Evolutionary conservation across 257 asterid species (phyloP).

Genomic region (Solanum appendiculatum): DNA sequence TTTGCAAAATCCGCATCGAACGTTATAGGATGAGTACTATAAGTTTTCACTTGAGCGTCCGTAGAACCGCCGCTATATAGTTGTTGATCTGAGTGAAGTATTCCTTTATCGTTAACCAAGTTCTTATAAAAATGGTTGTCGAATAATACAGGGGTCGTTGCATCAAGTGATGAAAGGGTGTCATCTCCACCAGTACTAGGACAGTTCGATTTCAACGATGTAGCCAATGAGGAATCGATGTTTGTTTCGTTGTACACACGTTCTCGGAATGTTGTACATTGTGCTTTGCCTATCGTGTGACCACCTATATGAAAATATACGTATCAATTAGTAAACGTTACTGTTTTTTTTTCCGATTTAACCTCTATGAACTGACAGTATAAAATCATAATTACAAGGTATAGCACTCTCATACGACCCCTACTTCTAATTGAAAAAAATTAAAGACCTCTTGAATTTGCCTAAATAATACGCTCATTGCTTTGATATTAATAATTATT

Average conservation of each 20-base stretch:
- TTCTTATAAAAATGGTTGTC: slow-evolving; percentile 41
- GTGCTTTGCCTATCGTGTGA: slow-evolving; percentile 59
- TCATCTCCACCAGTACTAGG: slow-evolving; percentile 40
- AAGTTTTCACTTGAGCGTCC: slow-evolving; percentile 26
- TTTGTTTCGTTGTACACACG: slow-evolving; percentile 51
- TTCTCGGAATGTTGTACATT: slow-evolving; percentile 35
- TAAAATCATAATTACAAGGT: neutral
- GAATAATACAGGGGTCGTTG: slow-evolving; percentile 25
- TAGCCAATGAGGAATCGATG: slow-evolving; percentile 41
- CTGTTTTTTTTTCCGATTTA: neutral
- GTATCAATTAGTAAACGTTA: neutral
- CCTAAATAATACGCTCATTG: too few species aligned
- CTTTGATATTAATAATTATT: too few species aligned
- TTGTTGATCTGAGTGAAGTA: slow-evolving; percentile 60
- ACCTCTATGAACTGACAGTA: neutral
- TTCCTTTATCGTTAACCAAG: slow-evolving; percentile 29
- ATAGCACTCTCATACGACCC: too few species aligned
- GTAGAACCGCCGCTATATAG: slow-evolving; percentile 47
- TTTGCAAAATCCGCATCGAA: slow-evolving; percentile 39
- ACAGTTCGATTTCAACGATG: slow-evolving; percentile 39
- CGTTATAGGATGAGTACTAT: slow-evolving; percentile 9
- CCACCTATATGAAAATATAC: slow-evolving; percentile 20
- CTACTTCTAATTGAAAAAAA: too few species aligned
- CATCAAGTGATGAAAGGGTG: slow-evolving; percentile 35
- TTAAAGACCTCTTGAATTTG: too few species aligned